phyloP scores from a whole-genome alignment of 305 asterid species.

The Solanum hybrid region DNA sequence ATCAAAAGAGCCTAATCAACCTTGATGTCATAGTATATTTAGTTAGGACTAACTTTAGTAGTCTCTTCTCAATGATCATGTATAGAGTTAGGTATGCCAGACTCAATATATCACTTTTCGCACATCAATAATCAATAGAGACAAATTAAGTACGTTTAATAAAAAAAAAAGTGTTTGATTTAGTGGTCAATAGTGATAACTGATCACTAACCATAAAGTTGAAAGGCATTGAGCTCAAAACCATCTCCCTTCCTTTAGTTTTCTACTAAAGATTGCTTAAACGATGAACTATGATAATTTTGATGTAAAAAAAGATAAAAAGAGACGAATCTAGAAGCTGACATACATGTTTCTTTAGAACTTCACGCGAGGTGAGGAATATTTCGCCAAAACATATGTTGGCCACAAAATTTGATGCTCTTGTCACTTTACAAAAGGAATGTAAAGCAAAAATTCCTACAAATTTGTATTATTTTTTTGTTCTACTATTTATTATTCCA shows the following conservation, averaged over 20 bases:
- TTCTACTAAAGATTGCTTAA: not conserved
- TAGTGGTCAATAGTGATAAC: not conserved
- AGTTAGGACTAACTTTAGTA: not conserved
- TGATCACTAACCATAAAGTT: not conserved
- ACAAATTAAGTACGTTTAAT: not conserved
- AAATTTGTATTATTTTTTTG: not conserved
- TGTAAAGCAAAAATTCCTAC: slow-evolving; percentile 1
- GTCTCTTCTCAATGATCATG: not conserved
- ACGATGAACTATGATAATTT: not conserved
- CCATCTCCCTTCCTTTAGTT: not conserved
- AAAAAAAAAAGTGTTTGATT: not conserved
- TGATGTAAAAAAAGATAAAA: not conserved
- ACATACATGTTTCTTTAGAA: slow-evolving; percentile 7
- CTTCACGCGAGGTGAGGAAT: slow-evolving; percentile 70
- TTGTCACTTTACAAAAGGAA: slow-evolving; percentile 12
- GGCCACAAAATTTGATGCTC: not conserved
- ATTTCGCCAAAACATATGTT: slow-evolving; percentile 32
- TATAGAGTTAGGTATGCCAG: not conserved
- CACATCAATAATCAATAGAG: not conserved
- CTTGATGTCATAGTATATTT: not conserved
- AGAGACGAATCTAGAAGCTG: not conserved
- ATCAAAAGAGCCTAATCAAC: not conserved
- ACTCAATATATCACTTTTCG: not conserved
- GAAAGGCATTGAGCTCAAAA: not conserved
- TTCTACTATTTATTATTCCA: not conserved